Percentiles rank a stretch among this genome's conserved stretches.
Conservation (phyloP, 169 alveolate species). For the Plasmodium relictum region DNA sequence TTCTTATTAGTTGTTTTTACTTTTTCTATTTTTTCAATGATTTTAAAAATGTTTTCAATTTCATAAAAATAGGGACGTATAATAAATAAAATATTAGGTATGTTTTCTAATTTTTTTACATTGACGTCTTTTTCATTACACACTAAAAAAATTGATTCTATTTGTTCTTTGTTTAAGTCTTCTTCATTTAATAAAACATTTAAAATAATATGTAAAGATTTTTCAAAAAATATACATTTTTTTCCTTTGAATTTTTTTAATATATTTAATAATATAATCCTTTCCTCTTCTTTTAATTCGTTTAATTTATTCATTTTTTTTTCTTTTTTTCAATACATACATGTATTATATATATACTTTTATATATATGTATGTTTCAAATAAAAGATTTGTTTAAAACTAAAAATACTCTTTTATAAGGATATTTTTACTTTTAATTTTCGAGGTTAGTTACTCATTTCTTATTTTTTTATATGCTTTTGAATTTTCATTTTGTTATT, state of each 20-base stretch:
- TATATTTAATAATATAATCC: conserved; percentile 29
- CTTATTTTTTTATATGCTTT: too few species aligned
- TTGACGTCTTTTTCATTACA: conserved; percentile 21
- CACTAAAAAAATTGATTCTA: conserved; percentile 24
- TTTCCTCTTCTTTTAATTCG: conserved; percentile 23
- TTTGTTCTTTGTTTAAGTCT: conserved; percentile 52
- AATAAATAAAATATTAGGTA: conserved; percentile 25
- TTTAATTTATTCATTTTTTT: conserved; percentile 17
- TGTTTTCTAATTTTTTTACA: neutral
- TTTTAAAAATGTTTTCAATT: conserved; percentile 37
- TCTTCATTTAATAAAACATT: conserved; percentile 42
- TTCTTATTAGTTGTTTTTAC: neutral
- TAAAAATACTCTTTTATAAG: neutral
- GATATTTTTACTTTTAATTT: neutral
- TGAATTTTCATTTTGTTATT: too few species aligned
- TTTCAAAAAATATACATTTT: conserved; percentile 51
- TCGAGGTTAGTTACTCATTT: neutral
- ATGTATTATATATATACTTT: conserved; percentile 6
- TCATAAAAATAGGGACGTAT: conserved; percentile 68
- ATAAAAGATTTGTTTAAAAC: too few species aligned
- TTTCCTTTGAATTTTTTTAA: conserved; percentile 22
- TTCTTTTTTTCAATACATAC: too few species aligned
- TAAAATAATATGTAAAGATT: conserved; percentile 32
- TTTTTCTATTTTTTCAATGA: conserved; percentile 60
- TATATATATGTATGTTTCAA: neutral